phyloP scores from a whole-genome alignment of 805 yeast species.

The Candida sakaeoensis region DNA sequence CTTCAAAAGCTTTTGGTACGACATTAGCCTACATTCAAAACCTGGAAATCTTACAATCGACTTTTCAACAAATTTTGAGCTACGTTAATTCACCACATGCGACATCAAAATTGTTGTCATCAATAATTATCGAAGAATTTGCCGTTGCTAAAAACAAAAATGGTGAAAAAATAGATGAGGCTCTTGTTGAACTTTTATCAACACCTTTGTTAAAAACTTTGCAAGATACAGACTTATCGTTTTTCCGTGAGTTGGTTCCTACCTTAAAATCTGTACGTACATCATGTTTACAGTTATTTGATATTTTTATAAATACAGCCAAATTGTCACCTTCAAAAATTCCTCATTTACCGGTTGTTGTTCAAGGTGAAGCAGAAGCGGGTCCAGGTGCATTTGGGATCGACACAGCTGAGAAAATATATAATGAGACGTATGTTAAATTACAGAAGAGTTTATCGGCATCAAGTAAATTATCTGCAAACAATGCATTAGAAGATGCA shows the following conservation, averaged over 20 bases:
- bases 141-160: conserved; percentile 31
- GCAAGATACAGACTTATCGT: conserved; percentile 46
- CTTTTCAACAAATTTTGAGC: conserved; percentile 34
- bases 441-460: conserved; percentile 61
- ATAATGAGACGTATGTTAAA: conserved; percentile 62
- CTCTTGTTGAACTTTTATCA: conserved; percentile 18
- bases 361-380: conserved; percentile 91
- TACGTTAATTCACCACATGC: conserved; percentile 59
- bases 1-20: conserved; percentile 73
- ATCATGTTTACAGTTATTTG: conserved; percentile 78
- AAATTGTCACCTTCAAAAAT: conserved; percentile 65
- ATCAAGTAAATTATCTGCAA: conserved; percentile 63
- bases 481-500: conserved; percentile 75
- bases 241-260: conserved; percentile 82
- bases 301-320: conserved; percentile 73
- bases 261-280: conserved; percentile 80
- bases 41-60: conserved; percentile 32
- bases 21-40: conserved; percentile 49
- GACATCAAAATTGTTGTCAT: conserved; percentile 72
- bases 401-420: conserved; percentile 67
- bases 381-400: conserved; percentile 90
- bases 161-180: conserved; percentile 13
- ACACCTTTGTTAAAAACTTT: conserved; percentile 33
- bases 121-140: conserved; percentile 70
- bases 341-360: conserved; percentile 83